Evolutionary conservation across 192 early-diverging fungal genomes (phyloP).

Genomic region (Entomortierella beljakovae): DNA sequence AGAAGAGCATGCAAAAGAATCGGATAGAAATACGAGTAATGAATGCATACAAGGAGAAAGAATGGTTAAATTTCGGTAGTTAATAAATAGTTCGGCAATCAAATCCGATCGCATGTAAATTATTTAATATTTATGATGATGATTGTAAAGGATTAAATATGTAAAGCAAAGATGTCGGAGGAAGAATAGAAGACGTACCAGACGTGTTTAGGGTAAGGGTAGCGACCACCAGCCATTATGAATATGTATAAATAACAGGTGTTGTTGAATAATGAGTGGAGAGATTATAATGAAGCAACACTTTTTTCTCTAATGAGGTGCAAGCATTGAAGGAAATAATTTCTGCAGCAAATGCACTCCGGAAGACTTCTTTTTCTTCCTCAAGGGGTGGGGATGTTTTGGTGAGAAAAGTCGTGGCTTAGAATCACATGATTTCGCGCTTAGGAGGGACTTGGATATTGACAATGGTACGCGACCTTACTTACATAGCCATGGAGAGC

Average conservation of each 20-base stretch:
- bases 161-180: too few relatives aligned
- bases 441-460: too few relatives aligned
- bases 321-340: background rate
- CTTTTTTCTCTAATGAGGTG: background rate
- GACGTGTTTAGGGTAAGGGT: constrained; percentile 55
- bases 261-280: background rate
- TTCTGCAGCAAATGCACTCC: too few relatives aligned
- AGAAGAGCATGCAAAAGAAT: background rate
- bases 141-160: background rate
- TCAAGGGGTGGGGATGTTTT: too few relatives aligned
- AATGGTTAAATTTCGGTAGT: too few relatives aligned
- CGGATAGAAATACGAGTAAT: background rate
- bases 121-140: background rate
- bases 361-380: too few relatives aligned
- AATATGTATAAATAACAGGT: constrained; percentile 10
- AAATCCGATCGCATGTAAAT: background rate
- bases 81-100: constrained; percentile 2
- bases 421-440: too few relatives aligned
- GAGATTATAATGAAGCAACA: constrained; percentile 2
- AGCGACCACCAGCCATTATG: constrained; percentile 54
- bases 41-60: too few relatives aligned
- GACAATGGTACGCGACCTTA: too few relatives aligned
- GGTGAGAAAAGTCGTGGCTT: too few relatives aligned
- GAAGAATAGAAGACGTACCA: constrained; percentile 35
- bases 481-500: too few relatives aligned